phyloP scores from a whole-genome alignment of 1,284 basidiomycete genomes.

The Cutaneotrichosporon arboriforme region DNA sequence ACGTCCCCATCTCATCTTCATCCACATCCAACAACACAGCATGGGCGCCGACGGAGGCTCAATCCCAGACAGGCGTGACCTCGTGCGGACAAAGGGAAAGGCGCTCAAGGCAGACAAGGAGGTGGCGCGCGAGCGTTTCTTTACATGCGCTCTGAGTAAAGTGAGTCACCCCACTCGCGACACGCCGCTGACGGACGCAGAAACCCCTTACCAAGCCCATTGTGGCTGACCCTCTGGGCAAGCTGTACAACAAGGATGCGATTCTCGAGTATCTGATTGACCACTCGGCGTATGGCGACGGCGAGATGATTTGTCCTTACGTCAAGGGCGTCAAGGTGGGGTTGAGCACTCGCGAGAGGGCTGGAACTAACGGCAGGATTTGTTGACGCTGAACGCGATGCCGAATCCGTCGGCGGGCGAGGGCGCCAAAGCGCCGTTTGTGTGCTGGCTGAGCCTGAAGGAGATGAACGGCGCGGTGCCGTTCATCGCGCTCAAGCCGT shows the following conservation, averaged over 20 bases:
- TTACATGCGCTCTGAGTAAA: conserved; percentile 87
- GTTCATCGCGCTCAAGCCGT: conserved; percentile 77
- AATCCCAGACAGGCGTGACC: conserved; percentile 47
- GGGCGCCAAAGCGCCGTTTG: conserved; percentile 56
- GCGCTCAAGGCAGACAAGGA: conserved; percentile 71
- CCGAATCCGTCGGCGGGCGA: conserved; percentile 55
- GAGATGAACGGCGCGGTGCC: conserved; percentile 89
- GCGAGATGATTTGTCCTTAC: conserved; percentile 77
- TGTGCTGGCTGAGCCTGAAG: conserved; percentile 81
- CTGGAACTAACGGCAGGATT: conserved; percentile 57
- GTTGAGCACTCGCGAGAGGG: too few species aligned
- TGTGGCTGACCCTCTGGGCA: conserved; percentile 81
- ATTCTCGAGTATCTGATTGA: conserved; percentile 81
- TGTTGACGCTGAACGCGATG: conserved; percentile 73
- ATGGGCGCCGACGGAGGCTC: conserved; percentile 49
- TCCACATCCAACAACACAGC: background rate
- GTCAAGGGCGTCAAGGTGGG: conserved; percentile 78
- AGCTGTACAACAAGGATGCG: conserved; percentile 90
- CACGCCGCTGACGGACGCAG: conserved; percentile 49
- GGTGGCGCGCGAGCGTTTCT: conserved; percentile 77
- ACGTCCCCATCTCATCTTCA: background rate
- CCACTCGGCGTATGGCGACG: conserved; percentile 67
- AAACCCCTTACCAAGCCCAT: conserved; percentile 75
- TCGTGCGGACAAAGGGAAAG: conserved; percentile 46
- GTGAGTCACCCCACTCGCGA: conserved; percentile 48